phyloP scores from a whole-genome alignment of 257 asterid species.

The Solanum pinnatisectum region DNA sequence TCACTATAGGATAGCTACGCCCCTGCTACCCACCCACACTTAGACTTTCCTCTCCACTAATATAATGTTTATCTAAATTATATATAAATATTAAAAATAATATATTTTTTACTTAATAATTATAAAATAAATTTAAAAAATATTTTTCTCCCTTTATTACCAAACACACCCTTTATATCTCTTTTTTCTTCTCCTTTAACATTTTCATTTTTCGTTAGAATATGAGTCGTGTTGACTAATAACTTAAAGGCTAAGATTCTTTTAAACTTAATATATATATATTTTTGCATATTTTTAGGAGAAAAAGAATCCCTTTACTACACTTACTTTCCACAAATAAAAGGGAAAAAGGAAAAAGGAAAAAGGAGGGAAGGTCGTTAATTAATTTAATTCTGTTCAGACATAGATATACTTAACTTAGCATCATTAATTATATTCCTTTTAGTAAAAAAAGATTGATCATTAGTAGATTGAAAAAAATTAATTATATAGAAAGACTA shows the following conservation, averaged over 20 bases:
- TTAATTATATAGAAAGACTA: not conserved
- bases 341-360: not conserved
- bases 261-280: not conserved
- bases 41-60: not conserved
- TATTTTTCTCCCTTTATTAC: not conserved
- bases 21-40: not conserved
- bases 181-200: not conserved
- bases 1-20: too few species aligned
- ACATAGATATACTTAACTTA: not conserved
- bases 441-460: not conserved
- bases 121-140: not conserved
- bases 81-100: not conserved
- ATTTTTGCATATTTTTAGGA: not conserved
- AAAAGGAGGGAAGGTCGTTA: not conserved
- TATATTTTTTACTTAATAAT: not conserved
- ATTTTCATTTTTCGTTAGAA: not conserved
- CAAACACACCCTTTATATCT: not conserved
- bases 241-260: not conserved
- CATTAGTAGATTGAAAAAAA: not conserved
- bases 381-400: not conserved
- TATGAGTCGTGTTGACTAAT: not conserved
- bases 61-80: not conserved
- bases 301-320: not conserved
- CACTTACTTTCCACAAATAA: not conserved
- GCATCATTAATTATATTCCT: not conserved